Evolutionary conservation across 228 moss, liverwort and hornwort genomes (phyloP).

Genomic region (Sphagnum fallax): DNA sequence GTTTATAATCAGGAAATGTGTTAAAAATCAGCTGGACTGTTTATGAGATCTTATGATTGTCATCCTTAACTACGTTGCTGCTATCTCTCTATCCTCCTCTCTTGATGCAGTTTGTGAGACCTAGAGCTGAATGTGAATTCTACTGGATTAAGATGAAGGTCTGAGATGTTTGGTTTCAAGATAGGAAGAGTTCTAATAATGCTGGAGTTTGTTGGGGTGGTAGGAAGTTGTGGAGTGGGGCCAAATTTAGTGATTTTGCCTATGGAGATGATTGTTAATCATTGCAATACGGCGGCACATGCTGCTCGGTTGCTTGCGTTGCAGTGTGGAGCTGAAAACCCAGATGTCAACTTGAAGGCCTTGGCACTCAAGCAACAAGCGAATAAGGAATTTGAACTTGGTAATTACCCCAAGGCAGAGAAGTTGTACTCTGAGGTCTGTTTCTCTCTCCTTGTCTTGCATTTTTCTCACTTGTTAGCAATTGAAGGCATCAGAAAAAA

Average conservation of each 20-base stretch:
- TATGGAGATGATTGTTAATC: slow-evolving; percentile 59
- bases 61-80: too few species aligned
- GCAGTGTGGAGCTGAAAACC: slow-evolving; percentile 55
- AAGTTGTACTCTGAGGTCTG: slow-evolving; percentile 45
- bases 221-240: slow-evolving; percentile 69
- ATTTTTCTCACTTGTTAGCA: neutral
- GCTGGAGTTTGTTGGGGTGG: neutral
- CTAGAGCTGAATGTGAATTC: too few species aligned
- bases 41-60: too few species aligned
- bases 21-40: too few species aligned
- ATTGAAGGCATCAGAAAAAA: neutral
- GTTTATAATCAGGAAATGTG: too few species aligned
- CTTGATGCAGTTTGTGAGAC: too few species aligned
- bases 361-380: slow-evolving; percentile 60
- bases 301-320: slow-evolving; percentile 63
- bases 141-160: too few species aligned
- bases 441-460: neutral
- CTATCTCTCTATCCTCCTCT: too few species aligned
- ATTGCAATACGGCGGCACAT: slow-evolving; percentile 68
- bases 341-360: slow-evolving; percentile 56
- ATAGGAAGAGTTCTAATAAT: too few species aligned
- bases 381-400: slow-evolving; percentile 54
- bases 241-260: slow-evolving; percentile 73
- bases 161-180: too few species aligned
- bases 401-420: slow-evolving; percentile 37